phyloP scores from a whole-genome alignment of 495 filamentous ascomycete genomes.

The Penicillium atrosanguineum region DNA sequence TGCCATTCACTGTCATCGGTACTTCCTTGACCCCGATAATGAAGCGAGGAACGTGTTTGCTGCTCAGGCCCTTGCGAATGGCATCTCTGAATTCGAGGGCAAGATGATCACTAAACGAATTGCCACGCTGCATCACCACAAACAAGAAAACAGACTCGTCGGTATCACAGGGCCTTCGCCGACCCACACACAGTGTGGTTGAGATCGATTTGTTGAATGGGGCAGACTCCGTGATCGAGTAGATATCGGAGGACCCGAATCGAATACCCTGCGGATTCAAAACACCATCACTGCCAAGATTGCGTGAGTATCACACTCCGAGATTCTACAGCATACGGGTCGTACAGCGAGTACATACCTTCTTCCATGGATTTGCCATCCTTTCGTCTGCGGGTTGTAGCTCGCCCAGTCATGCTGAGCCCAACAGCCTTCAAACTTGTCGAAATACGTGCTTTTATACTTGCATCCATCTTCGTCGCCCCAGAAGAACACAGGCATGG shows the following conservation, averaged over 20 bases:
- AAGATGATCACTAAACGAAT: constrained; percentile 49
- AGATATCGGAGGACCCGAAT: constrained; percentile 73
- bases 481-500: constrained; percentile 70
- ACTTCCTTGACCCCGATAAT: constrained; percentile 72
- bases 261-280: constrained; percentile 71
- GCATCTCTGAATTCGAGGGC: constrained; percentile 55
- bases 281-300: constrained; percentile 66
- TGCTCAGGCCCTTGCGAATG: constrained; percentile 59
- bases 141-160: constrained; percentile 74
- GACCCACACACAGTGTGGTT: constrained; percentile 69
- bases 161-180: constrained; percentile 57
- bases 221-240: constrained; percentile 58
- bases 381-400: constrained; percentile 62
- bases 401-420: constrained; percentile 63
- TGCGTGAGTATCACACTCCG: not conserved
- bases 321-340: not conserved
- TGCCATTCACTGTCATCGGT: constrained; percentile 74
- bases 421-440: constrained; percentile 48
- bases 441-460: constrained; percentile 66
- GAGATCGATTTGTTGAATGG: constrained; percentile 53
- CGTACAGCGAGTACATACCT: constrained; percentile 32
- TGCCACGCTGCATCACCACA: constrained; percentile 62
- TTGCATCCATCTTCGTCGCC: constrained; percentile 50
- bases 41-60: constrained; percentile 68
- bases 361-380: constrained; percentile 69